Evolutionary conservation across 208 protist genomes (phyloP).

Genomic region (Leishmania mexicana): DNA sequence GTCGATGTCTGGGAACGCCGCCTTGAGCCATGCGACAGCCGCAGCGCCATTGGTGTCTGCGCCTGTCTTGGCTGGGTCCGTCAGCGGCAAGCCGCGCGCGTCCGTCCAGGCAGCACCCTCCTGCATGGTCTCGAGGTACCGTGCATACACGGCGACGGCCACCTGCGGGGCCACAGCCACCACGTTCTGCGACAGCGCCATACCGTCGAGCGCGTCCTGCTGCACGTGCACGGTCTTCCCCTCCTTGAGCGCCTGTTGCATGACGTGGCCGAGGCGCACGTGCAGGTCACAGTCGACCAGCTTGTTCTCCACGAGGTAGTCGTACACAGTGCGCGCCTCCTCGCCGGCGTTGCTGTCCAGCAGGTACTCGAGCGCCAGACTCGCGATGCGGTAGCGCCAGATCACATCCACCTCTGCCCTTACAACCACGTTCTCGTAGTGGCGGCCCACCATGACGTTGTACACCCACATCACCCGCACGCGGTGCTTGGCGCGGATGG

Average conservation of each 20-base stretch:
- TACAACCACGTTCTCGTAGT: conserved; percentile 88
- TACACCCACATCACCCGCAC: conserved; percentile 91
- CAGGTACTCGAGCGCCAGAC: conserved; percentile 69
- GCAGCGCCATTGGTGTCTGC: conserved; percentile 8
- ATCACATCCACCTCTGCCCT: conserved; percentile 79
- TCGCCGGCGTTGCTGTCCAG: conserved; percentile 70
- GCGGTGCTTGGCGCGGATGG: conserved; percentile 76
- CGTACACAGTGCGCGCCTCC: conserved; percentile 76
- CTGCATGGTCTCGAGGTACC: conserved; percentile 38
- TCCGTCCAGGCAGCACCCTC: conserved; percentile 20
- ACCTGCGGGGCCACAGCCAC: conserved; percentile 71
- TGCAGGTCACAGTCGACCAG: conserved; percentile 80
- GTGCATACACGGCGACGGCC: conserved; percentile 60
- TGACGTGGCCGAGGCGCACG: conserved; percentile 71
- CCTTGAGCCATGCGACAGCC: conserved; percentile 62
- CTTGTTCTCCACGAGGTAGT: conserved; percentile 64
- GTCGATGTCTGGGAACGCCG: conserved; percentile 74
- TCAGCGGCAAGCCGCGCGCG: conserved; percentile 19
- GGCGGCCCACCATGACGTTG: conserved; percentile 82
- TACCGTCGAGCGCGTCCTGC: conserved; percentile 33
- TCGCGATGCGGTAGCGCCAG: conserved; percentile 83
- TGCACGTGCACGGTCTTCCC: conserved; percentile 60
- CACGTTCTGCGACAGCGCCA: conserved; percentile 63
- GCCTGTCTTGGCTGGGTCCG: conserved; percentile 17
- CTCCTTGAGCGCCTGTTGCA: conserved; percentile 74